A percentile compares a stretch with the other conserved stretches of the same genome.
These are phyloP conservation scores for Kurtzmaniella quercitrusa DNA, from an alignment of 1,139 yeast genomes.

Conservation along the genomic window DNA sequence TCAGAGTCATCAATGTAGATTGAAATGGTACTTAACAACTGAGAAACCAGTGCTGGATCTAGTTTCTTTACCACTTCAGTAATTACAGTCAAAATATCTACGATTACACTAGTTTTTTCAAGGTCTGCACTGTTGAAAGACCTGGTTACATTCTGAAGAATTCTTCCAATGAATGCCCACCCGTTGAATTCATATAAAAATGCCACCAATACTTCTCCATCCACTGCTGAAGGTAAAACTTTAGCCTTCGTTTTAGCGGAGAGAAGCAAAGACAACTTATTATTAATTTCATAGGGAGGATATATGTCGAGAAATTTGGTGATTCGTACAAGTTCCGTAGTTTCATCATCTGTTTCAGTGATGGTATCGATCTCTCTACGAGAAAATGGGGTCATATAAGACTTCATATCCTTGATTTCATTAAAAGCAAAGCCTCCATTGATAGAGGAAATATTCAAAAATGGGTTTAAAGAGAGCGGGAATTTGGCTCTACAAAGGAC, in stretches of 20 bases:
- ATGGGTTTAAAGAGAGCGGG: constrained; percentile 66
- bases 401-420: constrained; percentile 54
- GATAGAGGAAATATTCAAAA: constrained; percentile 55
- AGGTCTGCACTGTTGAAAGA: constrained; percentile 29
- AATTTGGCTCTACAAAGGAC: constrained; percentile 66
- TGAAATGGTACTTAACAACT: constrained; percentile 49
- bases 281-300: constrained; percentile 48
- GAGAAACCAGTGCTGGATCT: constrained; percentile 27
- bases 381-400: constrained; percentile 51
- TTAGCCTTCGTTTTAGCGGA: constrained; percentile 66
- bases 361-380: constrained; percentile 32
- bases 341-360: constrained; percentile 47
- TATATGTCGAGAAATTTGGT: constrained; percentile 37
- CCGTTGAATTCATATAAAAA: constrained; percentile 78
- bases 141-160: constrained; percentile 59
- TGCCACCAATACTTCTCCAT: constrained; percentile 49
- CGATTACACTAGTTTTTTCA: constrained; percentile 34
- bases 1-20: constrained; percentile 64
- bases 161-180: constrained; percentile 80
- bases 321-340: constrained; percentile 47
- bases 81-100: constrained; percentile 50
- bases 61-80: constrained; percentile 45
- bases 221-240: constrained; percentile 46
- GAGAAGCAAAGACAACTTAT: constrained; percentile 42
- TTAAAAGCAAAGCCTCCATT: constrained; percentile 65